A percentile compares a stretch with the other conserved stretches of the same genome.
Evolutionary conservation across 352 stramenopile genomes (phyloP).

Genomic region (Phytophthora fragariae): DNA sequence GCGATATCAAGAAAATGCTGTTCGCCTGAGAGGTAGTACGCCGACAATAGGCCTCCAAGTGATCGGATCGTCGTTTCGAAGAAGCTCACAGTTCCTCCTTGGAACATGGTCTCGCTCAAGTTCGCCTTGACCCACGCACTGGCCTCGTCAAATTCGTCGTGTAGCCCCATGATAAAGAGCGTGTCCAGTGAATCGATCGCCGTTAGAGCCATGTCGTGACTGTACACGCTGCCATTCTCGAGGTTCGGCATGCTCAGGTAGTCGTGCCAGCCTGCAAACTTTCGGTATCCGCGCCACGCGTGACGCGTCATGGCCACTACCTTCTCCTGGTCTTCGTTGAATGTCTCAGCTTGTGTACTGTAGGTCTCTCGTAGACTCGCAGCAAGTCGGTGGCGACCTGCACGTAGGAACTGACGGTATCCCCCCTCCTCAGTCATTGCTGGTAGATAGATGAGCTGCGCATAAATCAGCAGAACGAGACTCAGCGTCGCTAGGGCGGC

Average conservation of each 20-base stretch:
- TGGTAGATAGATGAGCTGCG: slow-evolving; percentile 33
- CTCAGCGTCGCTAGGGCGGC: slow-evolving; percentile 16
- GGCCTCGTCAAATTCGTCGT: slow-evolving; percentile 70
- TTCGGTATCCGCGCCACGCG: slow-evolving; percentile 61
- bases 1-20: slow-evolving; percentile 57
- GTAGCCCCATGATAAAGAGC: slow-evolving; percentile 66
- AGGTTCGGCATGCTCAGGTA: slow-evolving; percentile 43
- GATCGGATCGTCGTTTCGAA: slow-evolving; percentile 71
- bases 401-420: slow-evolving; percentile 27
- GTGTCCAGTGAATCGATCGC: slow-evolving; percentile 76
- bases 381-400: background rate
- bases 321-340: slow-evolving; percentile 51
- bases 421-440: slow-evolving; percentile 9
- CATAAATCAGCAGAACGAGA: slow-evolving; percentile 24
- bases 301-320: slow-evolving; percentile 67
- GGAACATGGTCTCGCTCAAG: slow-evolving; percentile 44
- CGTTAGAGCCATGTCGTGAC: slow-evolving; percentile 73
- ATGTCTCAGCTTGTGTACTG: slow-evolving; percentile 15
- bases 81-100: slow-evolving; percentile 55
- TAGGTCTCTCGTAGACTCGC: slow-evolving; percentile 41
- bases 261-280: slow-evolving; percentile 49
- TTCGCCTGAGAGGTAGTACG: slow-evolving; percentile 62
- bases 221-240: slow-evolving; percentile 36
- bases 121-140: slow-evolving; percentile 63
- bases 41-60: slow-evolving; percentile 62